Conservation (phyloP, 495 filamentous ascomycete species). For the Tuber microsphaerosporum region DNA sequence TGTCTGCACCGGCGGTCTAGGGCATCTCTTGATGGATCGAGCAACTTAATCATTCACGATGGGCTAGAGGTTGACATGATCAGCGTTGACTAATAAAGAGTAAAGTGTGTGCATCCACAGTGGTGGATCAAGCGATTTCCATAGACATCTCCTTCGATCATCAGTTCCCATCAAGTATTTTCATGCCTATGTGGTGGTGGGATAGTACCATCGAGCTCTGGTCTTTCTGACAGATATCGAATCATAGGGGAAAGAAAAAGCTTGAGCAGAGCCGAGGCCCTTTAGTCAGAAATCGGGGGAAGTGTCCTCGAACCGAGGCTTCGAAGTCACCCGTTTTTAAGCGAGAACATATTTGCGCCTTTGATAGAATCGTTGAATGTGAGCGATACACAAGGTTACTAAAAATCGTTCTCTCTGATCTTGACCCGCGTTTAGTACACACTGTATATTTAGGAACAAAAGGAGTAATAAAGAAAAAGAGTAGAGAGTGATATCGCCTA, state of each 20-base stretch:
- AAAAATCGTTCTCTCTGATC: neutral
- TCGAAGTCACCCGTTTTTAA: neutral
- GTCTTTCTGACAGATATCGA: neutral
- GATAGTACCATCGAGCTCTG: neutral
- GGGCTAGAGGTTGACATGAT: neutral
- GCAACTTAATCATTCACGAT: neutral
- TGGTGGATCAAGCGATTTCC: neutral
- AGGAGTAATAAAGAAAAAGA: too few species aligned
- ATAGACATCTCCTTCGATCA: neutral
- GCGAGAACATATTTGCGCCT: neutral
- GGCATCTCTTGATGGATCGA: neutral
- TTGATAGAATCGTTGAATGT: neutral
- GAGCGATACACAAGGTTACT: neutral
- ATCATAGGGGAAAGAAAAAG: neutral
- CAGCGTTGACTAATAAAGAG: neutral
- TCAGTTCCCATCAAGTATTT: neutral
- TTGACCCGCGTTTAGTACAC: too few species aligned
- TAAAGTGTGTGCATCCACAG: neutral
- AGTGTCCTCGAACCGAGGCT: neutral
- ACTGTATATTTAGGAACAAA: too few species aligned
- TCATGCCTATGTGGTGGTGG: neutral
- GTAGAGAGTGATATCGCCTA: too few species aligned
- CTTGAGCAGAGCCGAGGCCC: neutral
- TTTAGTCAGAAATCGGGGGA: neutral
- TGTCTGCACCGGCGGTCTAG: neutral